A percentile compares a stretch with the other conserved stretches of the same genome.
Conservation (phyloP, 2,329 filamentous ascomycete species). For the Dactylonectria estremocensis region DNA sequence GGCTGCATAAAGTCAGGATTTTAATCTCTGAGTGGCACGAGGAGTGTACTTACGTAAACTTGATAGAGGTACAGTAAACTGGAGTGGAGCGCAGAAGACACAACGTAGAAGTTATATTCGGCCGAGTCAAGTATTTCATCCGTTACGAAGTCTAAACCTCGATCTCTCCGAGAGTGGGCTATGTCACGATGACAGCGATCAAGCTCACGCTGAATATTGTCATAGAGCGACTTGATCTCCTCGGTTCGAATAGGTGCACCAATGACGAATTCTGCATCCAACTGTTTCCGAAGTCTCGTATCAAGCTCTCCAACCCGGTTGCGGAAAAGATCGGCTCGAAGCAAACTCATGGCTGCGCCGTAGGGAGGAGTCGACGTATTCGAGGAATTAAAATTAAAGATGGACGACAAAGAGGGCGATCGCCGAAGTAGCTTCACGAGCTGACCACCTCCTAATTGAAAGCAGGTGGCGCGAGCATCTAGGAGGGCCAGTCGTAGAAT, state of each 20-base stretch:
- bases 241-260: conserved; percentile 25
- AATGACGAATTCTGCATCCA: conserved; percentile 20
- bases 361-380: neutral
- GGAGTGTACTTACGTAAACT: conserved; percentile 28
- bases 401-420: conserved; percentile 24
- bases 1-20: conserved; percentile 16
- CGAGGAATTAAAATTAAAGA: conserved; percentile 23
- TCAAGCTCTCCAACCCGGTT: conserved; percentile 31
- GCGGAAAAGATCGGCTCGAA: conserved; percentile 31
- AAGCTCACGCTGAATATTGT: conserved; percentile 29
- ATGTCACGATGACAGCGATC: conserved; percentile 20
- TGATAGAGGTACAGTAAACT: conserved; percentile 29
- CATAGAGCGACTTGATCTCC: conserved; percentile 25
- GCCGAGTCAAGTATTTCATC: conserved; percentile 25
- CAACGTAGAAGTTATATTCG: conserved; percentile 24
- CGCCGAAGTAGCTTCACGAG: conserved; percentile 18
- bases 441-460: conserved; percentile 27
- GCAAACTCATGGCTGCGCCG: conserved; percentile 22
- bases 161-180: neutral
- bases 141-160: neutral
- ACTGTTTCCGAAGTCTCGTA: conserved; percentile 20
- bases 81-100: conserved; percentile 33
- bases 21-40: neutral
- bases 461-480: conserved; percentile 29
- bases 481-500: conserved; percentile 33